Evolutionary conservation across 805 yeast genomes (phyloP).

Genomic region (Metschnikowia picachoensis): DNA sequence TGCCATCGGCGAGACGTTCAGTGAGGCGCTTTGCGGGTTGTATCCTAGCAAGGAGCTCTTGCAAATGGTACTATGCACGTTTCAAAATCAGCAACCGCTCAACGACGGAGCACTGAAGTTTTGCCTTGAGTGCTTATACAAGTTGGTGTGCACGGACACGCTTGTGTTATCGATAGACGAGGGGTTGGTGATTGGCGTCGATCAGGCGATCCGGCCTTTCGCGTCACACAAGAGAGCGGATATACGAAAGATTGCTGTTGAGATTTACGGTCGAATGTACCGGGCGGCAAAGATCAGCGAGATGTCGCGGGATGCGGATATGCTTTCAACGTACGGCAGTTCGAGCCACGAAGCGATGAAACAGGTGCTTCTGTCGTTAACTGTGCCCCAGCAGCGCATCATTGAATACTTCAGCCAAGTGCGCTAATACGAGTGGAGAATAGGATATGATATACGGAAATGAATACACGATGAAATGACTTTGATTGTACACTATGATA

Average conservation of each 20-base stretch:
- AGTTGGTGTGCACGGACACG: slow-evolving; percentile 21
- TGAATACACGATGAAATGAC: neutral
- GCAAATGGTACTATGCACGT: slow-evolving; percentile 13
- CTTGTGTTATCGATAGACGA: slow-evolving; percentile 19
- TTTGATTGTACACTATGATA: neutral
- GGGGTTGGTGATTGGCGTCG: slow-evolving; percentile 22
- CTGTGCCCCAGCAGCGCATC: slow-evolving; percentile 42
- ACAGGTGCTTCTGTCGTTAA: slow-evolving; percentile 34
- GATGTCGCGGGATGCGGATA: slow-evolving; percentile 13
- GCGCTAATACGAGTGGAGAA: neutral
- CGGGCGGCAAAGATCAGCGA: slow-evolving; percentile 18
- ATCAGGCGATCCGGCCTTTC: slow-evolving; percentile 24
- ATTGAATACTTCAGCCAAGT: slow-evolving; percentile 41
- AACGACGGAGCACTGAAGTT: slow-evolving; percentile 15
- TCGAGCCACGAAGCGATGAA: slow-evolving; percentile 15
- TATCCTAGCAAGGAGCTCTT: slow-evolving; percentile 23
- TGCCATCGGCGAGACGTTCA: slow-evolving; percentile 29
- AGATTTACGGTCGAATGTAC: slow-evolving; percentile 36
- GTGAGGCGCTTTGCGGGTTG: slow-evolving; percentile 28
- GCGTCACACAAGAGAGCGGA: slow-evolving; percentile 31
- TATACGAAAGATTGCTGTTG: slow-evolving; percentile 34
- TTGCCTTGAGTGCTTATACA: slow-evolving; percentile 24
- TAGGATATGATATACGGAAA: neutral
- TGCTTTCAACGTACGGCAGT: neutral
- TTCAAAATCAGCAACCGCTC: slow-evolving; percentile 8